These are phyloP conservation scores for Pestalotiopsis sp. DNA, from an alignment of 2,329 filamentous ascomycete species.

Conservation along the genomic window DNA sequence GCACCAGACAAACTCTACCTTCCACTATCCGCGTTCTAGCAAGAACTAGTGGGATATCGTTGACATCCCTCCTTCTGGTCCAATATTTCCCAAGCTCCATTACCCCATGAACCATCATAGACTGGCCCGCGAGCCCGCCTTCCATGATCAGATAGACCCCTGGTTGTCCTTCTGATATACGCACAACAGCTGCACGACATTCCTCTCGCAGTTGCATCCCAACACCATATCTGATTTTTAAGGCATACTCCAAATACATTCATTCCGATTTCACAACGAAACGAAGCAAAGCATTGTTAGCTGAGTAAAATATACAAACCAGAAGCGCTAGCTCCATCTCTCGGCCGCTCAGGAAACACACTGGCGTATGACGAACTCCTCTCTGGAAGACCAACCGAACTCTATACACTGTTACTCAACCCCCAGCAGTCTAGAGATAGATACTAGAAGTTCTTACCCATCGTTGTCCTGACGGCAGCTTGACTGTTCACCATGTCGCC, in stretches of 20 bases:
- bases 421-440: not conserved
- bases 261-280: not conserved
- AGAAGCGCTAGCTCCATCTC: no score
- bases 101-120: slow-evolving; percentile 11
- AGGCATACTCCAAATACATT: no score
- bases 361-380: no score
- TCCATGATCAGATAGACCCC: not conserved
- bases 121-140: not conserved
- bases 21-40: not conserved
- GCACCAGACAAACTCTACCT: slow-evolving; percentile 2
- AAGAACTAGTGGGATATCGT: not conserved
- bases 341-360: not conserved
- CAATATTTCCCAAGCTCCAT: not conserved
- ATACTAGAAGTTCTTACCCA: not conserved
- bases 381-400: not conserved
- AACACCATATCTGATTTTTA: no score
- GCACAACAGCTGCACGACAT: not conserved
- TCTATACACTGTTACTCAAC: not conserved
- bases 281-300: not conserved
- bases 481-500: slow-evolving; percentile 22
- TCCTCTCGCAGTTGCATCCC: no score
- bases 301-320: not conserved
- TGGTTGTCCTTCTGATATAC: not conserved
- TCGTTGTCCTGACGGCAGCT: not conserved
- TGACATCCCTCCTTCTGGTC: not conserved